These are phyloP conservation scores for Candida takata DNA, from an alignment of 805 yeast genomes.

Conservation along the genomic window DNA sequence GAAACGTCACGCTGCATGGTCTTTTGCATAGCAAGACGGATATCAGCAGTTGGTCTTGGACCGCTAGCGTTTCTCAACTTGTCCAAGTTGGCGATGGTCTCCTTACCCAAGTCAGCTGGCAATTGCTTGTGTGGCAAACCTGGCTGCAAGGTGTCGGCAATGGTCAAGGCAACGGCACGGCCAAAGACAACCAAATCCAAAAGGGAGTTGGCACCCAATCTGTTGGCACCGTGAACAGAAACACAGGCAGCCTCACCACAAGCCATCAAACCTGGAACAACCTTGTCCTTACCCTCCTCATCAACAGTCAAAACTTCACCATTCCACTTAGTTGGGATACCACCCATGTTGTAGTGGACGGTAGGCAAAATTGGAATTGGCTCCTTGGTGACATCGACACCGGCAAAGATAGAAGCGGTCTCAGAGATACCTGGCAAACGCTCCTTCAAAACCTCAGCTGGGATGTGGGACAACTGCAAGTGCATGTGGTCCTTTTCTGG, in stretches of 20 bases:
- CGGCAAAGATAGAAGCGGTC: slow-evolving; percentile 97
- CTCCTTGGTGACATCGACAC: slow-evolving; percentile 98
- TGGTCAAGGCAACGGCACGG: slow-evolving; percentile 94
- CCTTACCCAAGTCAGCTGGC: slow-evolving; percentile 82
- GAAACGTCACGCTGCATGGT: slow-evolving; percentile 96
- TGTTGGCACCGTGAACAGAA: slow-evolving; percentile 98
- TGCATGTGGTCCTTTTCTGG: slow-evolving; percentile 91
- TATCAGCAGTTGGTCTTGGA: slow-evolving; percentile 73
- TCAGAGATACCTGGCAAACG: slow-evolving; percentile 99
- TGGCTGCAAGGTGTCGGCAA: slow-evolving; percentile 78
- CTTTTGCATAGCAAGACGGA: slow-evolving; percentile 89
- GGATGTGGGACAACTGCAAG: slow-evolving; percentile 90
- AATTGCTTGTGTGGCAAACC: slow-evolving; percentile 79
- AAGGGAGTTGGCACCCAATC: slow-evolving; percentile 97
- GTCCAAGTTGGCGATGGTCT: slow-evolving; percentile 87
- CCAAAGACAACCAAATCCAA: slow-evolving; percentile 96
- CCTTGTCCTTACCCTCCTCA: slow-evolving; percentile 80
- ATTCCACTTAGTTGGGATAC: slow-evolving; percentile 96
- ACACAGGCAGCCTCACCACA: slow-evolving; percentile 99
- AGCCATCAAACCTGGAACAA: slow-evolving; percentile 89
- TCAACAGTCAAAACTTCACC: slow-evolving; percentile 88
- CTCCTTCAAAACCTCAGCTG: slow-evolving; percentile 85
- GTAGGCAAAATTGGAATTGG: slow-evolving; percentile 98
- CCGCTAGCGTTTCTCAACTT: slow-evolving; percentile 81
- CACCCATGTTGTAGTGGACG: slow-evolving; percentile 99